These are phyloP conservation scores for Ananas comosus DNA, from an alignment of 176 grass and related monocot species.

Conservation along the genomic window DNA sequence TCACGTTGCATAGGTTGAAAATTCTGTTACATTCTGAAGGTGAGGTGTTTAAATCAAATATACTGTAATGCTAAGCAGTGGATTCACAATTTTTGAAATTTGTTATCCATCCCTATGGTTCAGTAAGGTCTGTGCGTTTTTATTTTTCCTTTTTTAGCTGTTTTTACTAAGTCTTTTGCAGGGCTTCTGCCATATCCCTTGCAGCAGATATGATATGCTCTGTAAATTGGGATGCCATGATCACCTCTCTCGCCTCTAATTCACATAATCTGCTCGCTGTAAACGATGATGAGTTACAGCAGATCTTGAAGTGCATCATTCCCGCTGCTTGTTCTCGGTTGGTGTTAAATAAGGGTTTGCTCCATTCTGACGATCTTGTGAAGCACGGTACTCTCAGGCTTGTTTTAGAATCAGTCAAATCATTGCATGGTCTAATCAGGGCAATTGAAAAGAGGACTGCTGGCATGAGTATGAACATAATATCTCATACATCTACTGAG, in stretches of 20 bases:
- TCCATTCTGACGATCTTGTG: conserved; percentile 80
- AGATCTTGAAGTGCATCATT: conserved; percentile 62
- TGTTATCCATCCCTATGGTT: no score
- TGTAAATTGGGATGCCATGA: conserved; percentile 33
- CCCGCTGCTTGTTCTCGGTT: conserved; percentile 55
- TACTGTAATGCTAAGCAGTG: no score
- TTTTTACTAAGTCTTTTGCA: conserved; percentile 34
- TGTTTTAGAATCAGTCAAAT: conserved; percentile 65
- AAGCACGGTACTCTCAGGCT: conserved; percentile 72
- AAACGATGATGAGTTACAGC: conserved; percentile 44
- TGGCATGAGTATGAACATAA: conserved; percentile 11
- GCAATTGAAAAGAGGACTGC: conserved; percentile 35
- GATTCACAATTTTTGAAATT: no score
- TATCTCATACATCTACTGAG: conserved; percentile 22
- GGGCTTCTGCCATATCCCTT: conserved; percentile 78
- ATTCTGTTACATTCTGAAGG: no score
- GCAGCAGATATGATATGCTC: conserved; percentile 66
- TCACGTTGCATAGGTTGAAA: no score
- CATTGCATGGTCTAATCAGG: conserved; percentile 37
- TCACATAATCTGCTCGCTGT: conserved; percentile 32
- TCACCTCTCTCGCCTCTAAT: conserved; percentile 35
- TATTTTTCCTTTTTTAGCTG: conserved; percentile 6
- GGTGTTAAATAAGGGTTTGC: conserved; percentile 77
- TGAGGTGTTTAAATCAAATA: no score
- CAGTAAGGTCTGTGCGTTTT: no score